Base-by-base conservation (phyloP, 1,284 basidiomycete genomes). In the Pyrrhoderma noxium region DNA sequence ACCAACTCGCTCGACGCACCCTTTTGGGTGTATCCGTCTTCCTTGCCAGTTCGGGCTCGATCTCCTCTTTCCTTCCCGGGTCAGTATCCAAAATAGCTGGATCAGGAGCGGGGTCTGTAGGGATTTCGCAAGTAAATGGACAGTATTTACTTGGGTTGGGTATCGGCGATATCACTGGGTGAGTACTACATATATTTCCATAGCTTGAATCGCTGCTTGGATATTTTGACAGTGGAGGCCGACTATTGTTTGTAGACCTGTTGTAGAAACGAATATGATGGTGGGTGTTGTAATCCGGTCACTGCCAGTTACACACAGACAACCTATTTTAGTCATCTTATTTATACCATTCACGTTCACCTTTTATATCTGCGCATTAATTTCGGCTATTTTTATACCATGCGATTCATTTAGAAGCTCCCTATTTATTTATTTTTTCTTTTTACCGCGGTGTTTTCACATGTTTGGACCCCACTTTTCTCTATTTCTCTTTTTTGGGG, bases 241-340 rank as follows among this genome's bases (percentile, higher is more conserved):
- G n/a, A 14, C 27, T 13, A 9, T 22, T 23, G 13, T 43, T 41
- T 37, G 27, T 45, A 84, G 81, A n/a, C 82, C 85, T 14, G 76
- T 86, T 23, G 82, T 85, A 7, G 81, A 86, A 67, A 87, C 83
- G 14, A 85, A 85, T 58, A 83, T 86, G 79, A 84, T 85, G 80
- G 82, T 79, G 57, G 53, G 65, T 62, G 2, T 21, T 11, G 19
- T 18, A 13, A 14, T 38, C 21, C 36, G 11, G n/a, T n/a, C n/a
- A n/a, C n/a, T n/a, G n/a, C n/a, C n/a, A n/a, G n/a, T n/a, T n/a
- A n/a, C n/a, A n/a, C n/a, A n/a, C n/a, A n/a, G n/a, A n/a, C n/a
- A n/a, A n/a, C n/a, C n/a, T n/a, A n/a, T n/a, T n/a, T n/a, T n/a
- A n/a, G n/a, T n/a, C n/a, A n/a, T n/a, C n/a, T n/a, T n/a, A n/a